Evolutionary conservation across 257 asterid genomes (phyloP).

Genomic region (Salvia miltiorrhiza): DNA sequence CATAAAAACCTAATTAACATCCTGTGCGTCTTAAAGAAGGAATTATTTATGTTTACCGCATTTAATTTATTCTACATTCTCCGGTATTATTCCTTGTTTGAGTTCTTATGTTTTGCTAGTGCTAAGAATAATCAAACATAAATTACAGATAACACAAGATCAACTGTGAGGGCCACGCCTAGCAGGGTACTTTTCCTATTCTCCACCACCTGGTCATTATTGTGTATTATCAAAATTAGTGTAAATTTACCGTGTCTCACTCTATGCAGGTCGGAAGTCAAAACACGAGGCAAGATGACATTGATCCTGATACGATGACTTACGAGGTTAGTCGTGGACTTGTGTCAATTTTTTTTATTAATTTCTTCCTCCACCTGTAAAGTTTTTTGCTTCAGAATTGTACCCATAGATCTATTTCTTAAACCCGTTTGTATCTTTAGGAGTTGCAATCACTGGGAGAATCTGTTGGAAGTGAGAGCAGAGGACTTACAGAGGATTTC

Average conservation of each 20-base stretch:
- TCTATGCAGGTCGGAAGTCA: constrained; percentile 44
- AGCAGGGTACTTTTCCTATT: constrained; percentile 39
- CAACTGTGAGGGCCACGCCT: constrained; percentile 47
- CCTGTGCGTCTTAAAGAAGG: background rate
- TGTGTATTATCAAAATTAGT: constrained; percentile 11
- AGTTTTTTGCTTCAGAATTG: constrained; percentile 5
- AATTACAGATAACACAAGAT: constrained; percentile 47
- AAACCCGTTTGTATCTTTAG: constrained; percentile 32
- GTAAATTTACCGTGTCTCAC: background rate
- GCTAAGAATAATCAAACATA: background rate
- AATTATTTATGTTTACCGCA: background rate
- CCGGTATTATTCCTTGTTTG: background rate
- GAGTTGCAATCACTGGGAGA: constrained; percentile 83
- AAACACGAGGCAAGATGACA: constrained; percentile 47
- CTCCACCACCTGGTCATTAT: constrained; percentile 6
- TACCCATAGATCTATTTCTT: background rate
- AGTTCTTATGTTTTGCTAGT: background rate
- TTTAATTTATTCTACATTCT: background rate
- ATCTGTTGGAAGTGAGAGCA: constrained; percentile 65
- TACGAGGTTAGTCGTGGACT: constrained; percentile 62
- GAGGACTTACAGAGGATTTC: constrained; percentile 69
- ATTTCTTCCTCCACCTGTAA: background rate
- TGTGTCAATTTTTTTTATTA: background rate
- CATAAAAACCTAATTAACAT: too few species aligned
- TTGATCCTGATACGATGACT: constrained; percentile 80